Evolutionary conservation across 192 early-diverging fungal species (phyloP).

Genomic region (Irineochytrium annulatum): DNA sequence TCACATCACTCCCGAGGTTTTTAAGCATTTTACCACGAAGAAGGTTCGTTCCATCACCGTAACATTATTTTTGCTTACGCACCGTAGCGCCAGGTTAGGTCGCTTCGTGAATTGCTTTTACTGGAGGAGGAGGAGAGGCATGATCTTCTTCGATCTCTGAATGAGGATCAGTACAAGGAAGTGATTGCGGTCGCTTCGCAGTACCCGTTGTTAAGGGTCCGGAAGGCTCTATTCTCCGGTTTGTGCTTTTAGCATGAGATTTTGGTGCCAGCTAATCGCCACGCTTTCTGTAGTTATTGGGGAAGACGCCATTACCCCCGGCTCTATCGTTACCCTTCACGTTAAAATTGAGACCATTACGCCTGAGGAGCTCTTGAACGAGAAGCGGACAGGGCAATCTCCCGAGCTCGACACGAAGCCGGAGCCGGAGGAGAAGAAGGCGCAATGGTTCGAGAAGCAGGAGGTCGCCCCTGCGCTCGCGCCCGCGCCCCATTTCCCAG

Average conservation of each 20-base stretch:
- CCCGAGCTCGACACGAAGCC: not conserved
- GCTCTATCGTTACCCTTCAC: constrained; percentile 42
- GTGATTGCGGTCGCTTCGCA: constrained; percentile 68
- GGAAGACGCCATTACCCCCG: constrained; percentile 45
- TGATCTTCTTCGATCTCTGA: constrained; percentile 42
- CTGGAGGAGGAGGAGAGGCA: constrained; percentile 63
- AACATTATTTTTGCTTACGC: no score
- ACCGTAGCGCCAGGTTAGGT: constrained; percentile 26
- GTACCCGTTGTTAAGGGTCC: constrained; percentile 74
- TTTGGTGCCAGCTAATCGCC: not conserved
- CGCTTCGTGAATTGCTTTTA: constrained; percentile 65
- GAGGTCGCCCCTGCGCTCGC: constrained; percentile 28
- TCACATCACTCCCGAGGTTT: constrained; percentile 60
- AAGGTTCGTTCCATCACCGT: constrained; percentile 35
- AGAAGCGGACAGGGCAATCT: constrained; percentile 15
- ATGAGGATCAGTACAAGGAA: constrained; percentile 63
- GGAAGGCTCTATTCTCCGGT: constrained; percentile 78
- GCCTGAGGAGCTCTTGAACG: constrained; percentile 14
- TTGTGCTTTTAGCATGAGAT: constrained; percentile 4
- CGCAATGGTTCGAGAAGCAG: constrained; percentile 27
- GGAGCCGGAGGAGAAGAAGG: constrained; percentile 24
- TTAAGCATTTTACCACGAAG: constrained; percentile 61
- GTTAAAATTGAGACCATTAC: constrained; percentile 35
- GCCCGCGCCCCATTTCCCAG: constrained; percentile 68
- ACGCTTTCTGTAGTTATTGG: constrained; percentile 31